Base-by-base conservation (phyloP, 1,139 yeast species). In the Saccharomyces hybrid region DNA sequence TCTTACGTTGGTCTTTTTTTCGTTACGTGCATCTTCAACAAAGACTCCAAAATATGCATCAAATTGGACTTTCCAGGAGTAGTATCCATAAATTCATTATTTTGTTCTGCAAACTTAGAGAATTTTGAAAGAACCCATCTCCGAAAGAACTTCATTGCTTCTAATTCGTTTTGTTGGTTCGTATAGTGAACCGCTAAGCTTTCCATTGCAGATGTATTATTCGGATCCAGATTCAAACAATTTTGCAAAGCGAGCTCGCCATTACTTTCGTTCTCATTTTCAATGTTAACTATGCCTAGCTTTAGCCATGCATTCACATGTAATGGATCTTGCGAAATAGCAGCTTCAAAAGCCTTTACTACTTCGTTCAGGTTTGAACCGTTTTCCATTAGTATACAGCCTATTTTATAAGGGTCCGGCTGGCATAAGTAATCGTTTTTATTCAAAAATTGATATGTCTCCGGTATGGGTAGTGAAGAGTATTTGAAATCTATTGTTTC, bases 341-440 rank as follows among this genome's bases (percentile, higher is more conserved):
- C 98, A 2, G 98, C 98, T 72, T 93, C 99, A 71, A 93, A 93
- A 2, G 97, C 97, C 63, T 93, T 75, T 0, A 97, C 97, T 2
- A 98, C 98, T 66, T 91, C 96, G 48, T 95, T 84, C 57, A 93
- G 76, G 68, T 89, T 90, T n/a, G 98, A 98, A 9, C 99, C 98
- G 64, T 84, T 86, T 68, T 89, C 97, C 97, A 91, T 88, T 61
- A 93, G 76, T 62, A 85, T 86, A 50, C 91, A 79, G 2, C 99
- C 99, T 63, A 90, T 86, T 64, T 88, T 88, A 71, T 88, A 93
- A 0, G 98, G 95, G 68, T 89, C 91, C 26, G 86, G 85, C 58
- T 86, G 79, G 53, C 84, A 78, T 68, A 78, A 53, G 66, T 86
- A 90, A 59, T 85, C 93, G 69, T 93, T 91, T 62, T 84, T 88